Conservation (phyloP, 129 eudicot species). For the Ambrosia trifida region DNA sequence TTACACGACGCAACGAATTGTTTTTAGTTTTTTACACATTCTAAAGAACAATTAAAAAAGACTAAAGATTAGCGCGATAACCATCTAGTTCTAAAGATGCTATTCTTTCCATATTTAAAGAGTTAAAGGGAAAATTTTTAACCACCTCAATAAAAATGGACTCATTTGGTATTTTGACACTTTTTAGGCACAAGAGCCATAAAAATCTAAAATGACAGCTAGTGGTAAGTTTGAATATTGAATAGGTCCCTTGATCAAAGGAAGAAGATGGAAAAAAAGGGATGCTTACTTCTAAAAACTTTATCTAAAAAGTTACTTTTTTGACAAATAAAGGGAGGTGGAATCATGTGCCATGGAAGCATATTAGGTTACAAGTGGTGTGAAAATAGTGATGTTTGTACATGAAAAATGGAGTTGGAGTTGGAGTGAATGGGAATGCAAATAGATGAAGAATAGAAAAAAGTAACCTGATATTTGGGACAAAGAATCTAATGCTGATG, state of each 20-base stretch:
- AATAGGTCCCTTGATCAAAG: slow-evolving; percentile 42
- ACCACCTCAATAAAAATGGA: neutral
- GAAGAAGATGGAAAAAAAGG: slow-evolving; percentile 31
- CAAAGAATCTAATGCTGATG: slow-evolving; percentile 47
- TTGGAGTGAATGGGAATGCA: slow-evolving; percentile 43
- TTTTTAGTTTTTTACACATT: neutral
- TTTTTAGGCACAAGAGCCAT: slow-evolving; percentile 29
- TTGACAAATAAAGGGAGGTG: slow-evolving; percentile 38
- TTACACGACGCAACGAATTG: neutral
- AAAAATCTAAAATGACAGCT: slow-evolving; percentile 38
- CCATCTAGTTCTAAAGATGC: neutral
- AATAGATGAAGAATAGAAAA: slow-evolving; percentile 28
- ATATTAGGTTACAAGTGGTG: slow-evolving; percentile 37
- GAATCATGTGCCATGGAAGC: slow-evolving; percentile 44
- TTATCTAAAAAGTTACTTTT: slow-evolving; percentile 35
- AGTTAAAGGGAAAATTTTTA: neutral
- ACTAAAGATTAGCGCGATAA: neutral
- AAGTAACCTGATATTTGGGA: slow-evolving; percentile 35
- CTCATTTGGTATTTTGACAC: slow-evolving; percentile 20
- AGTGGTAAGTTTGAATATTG: slow-evolving; percentile 37
- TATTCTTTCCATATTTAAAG: neutral
- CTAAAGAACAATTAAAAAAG: neutral
- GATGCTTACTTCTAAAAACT: slow-evolving; percentile 42
- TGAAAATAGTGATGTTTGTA: slow-evolving; percentile 31
- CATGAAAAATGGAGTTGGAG: slow-evolving; percentile 33